phyloP scores from a whole-genome alignment of 306 rosid species.

The Castanea mollissima region DNA sequence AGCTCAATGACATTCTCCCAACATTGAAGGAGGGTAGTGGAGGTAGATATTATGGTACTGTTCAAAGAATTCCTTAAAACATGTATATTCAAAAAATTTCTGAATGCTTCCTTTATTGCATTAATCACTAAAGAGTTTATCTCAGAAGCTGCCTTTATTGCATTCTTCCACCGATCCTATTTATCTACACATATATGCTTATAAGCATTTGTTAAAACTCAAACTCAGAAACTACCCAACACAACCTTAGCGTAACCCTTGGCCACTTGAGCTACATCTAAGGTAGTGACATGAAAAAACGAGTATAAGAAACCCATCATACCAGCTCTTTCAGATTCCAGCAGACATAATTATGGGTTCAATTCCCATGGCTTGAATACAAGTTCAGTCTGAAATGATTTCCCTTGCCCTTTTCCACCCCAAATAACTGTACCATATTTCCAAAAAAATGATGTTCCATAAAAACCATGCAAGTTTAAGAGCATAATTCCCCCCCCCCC shows the following conservation, averaged over 20 bases:
- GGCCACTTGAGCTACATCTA: neutral
- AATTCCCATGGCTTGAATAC: slow-evolving; percentile 88
- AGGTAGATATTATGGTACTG: no score
- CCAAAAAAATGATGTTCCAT: slow-evolving; percentile 7
- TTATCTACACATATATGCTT: neutral
- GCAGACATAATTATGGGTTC: slow-evolving; percentile 97
- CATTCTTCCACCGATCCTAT: neutral
- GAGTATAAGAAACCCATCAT: slow-evolving; percentile 34
- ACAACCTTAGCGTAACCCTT: neutral
- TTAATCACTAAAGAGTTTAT: neutral
- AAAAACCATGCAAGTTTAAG: neutral
- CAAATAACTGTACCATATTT: slow-evolving; percentile 64
- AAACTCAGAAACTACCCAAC: neutral
- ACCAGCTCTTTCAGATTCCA: slow-evolving; percentile 95
- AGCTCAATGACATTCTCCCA: no score
- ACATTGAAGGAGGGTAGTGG: no score
- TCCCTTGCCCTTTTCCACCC: slow-evolving; percentile 99
- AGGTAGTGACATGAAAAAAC: neutral
- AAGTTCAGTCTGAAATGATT: slow-evolving; percentile 97
- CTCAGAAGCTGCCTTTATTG: no score
- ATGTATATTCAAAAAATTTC: no score
- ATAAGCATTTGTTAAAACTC: neutral
- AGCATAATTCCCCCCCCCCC: neutral
- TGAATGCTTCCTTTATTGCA: neutral
- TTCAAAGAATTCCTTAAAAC: no score